Conservation (phyloP, 768 basidiomycete genomes). For the Termitomyces heimii region DNA sequence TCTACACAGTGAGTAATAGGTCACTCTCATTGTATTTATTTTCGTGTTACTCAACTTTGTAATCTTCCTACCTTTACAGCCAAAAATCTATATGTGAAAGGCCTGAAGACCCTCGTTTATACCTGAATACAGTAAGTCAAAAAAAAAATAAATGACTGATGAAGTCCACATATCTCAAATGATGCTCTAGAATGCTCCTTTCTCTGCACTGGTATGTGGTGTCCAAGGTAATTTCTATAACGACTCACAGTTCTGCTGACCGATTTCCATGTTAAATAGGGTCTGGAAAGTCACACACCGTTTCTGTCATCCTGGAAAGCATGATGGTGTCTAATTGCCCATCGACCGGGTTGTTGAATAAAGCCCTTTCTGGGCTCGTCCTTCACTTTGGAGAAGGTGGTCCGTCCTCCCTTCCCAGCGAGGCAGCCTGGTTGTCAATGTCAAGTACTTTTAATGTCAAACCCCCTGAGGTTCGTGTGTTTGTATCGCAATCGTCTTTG, state of each 20-base stretch:
- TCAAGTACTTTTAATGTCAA: slow-evolving; percentile 23
- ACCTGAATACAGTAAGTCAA: slow-evolving; percentile 58
- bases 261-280: slow-evolving; percentile 25
- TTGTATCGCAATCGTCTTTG: slow-evolving; percentile 55
- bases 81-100: slow-evolving; percentile 19
- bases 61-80: slow-evolving; percentile 16
- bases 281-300: slow-evolving; percentile 70
- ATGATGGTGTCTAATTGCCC: slow-evolving; percentile 55
- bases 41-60: background rate
- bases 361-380: slow-evolving; percentile 56
- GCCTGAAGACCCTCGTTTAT: slow-evolving; percentile 45
- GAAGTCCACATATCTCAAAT: background rate
- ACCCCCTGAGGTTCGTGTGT: slow-evolving; percentile 38
- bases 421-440: slow-evolving; percentile 56
- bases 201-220: slow-evolving; percentile 71
- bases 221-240: slow-evolving; percentile 49
- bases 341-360: slow-evolving; percentile 43
- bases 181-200: slow-evolving; percentile 56
- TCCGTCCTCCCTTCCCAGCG: slow-evolving; percentile 47
- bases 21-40: background rate
- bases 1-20: slow-evolving; percentile 34
- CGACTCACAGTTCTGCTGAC: background rate
- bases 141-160: background rate
- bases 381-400: slow-evolving; percentile 72
- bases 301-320: slow-evolving; percentile 62